These are phyloP conservation scores for Tripterygium wilfordii DNA, from an alignment of 177 flowering plant species.

Conservation along the genomic window DNA sequence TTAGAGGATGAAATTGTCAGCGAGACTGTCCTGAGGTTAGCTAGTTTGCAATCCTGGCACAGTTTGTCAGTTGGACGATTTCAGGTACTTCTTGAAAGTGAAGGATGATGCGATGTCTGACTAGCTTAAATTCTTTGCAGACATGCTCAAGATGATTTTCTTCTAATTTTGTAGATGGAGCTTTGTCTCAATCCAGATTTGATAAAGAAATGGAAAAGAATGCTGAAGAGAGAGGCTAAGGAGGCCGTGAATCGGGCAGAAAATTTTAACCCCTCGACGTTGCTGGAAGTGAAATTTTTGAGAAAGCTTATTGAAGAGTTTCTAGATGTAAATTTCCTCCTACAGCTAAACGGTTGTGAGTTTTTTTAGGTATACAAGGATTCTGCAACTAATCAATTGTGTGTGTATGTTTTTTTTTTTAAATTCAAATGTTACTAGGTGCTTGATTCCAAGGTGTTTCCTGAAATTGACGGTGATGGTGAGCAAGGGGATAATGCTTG, in stretches of 20 bases:
- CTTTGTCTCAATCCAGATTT: constrained; percentile 63
- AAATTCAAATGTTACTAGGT: constrained; percentile 36
- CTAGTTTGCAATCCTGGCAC: constrained; percentile 78
- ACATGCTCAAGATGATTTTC: too few relatives aligned
- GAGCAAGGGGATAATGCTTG: constrained; percentile 56
- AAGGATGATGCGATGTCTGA: too few relatives aligned
- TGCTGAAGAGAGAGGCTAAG: constrained; percentile 63
- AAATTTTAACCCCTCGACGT: constrained; percentile 47
- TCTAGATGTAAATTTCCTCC: constrained; percentile 50
- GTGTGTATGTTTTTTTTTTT: not conserved
- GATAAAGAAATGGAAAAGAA: constrained; percentile 81
- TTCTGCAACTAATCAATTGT: not conserved
- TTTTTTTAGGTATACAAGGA: too few relatives aligned
- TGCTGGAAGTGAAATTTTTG: constrained; percentile 73
- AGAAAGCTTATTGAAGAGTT: constrained; percentile 83
- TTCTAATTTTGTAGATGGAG: constrained; percentile 62
- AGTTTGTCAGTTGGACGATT: constrained; percentile 90
- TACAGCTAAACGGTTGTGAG: not conserved
- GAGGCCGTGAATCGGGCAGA: constrained; percentile 57
- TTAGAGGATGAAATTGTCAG: constrained; percentile 96
- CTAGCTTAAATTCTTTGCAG: too few relatives aligned
- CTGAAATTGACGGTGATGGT: constrained; percentile 18
- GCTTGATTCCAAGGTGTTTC: constrained; percentile 65
- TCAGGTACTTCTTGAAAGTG: too few relatives aligned
- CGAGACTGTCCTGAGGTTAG: constrained; percentile 67